phyloP scores from a whole-genome alignment of 148 eudicot species.

The Cornus kousa region DNA sequence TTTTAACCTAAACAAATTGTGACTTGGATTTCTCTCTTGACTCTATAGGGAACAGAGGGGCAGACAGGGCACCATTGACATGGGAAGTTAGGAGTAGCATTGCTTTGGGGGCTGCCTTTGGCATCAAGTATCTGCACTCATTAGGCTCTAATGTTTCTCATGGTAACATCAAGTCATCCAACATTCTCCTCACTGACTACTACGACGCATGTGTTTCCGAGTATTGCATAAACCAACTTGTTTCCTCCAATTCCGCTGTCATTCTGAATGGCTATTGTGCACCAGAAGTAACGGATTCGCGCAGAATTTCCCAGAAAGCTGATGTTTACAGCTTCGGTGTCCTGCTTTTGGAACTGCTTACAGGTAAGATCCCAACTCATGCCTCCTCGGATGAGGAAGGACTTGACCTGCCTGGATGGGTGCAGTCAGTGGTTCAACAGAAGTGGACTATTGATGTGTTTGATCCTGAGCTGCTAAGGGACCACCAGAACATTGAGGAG shows the following conservation, averaged over 20 bases:
- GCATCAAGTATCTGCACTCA: slow-evolving; percentile 33
- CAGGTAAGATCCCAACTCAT: slow-evolving; percentile 16
- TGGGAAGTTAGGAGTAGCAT: slow-evolving; percentile 27
- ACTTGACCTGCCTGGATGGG: slow-evolving; percentile 24
- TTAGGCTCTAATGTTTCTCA: slow-evolving; percentile 15
- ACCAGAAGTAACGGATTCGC: slow-evolving; percentile 25
- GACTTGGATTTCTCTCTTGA: background rate
- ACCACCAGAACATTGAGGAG: background rate
- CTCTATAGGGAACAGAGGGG: slow-evolving; percentile 14
- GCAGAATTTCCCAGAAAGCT: slow-evolving; percentile 22
- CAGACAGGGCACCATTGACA: slow-evolving; percentile 13
- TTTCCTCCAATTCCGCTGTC: background rate
- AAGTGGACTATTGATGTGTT: slow-evolving; percentile 13
- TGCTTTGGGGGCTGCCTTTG: slow-evolving; percentile 26
- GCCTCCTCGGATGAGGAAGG: slow-evolving; percentile 1
- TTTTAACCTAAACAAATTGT: no score
- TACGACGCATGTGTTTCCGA: slow-evolving; percentile 9
- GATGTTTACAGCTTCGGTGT: slow-evolving; percentile 43
- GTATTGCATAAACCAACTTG: slow-evolving; percentile 14
- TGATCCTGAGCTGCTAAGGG: slow-evolving; percentile 21
- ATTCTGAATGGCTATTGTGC: slow-evolving; percentile 16
- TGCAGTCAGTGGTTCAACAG: slow-evolving; percentile 15
- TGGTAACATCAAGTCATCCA: slow-evolving; percentile 33
- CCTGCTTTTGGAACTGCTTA: slow-evolving; percentile 31
- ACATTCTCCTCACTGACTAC: slow-evolving; percentile 17